These are phyloP conservation scores for Trichoderma koningii DNA, from an alignment of 2,329 filamentous ascomycete species.

Conservation along the genomic window DNA sequence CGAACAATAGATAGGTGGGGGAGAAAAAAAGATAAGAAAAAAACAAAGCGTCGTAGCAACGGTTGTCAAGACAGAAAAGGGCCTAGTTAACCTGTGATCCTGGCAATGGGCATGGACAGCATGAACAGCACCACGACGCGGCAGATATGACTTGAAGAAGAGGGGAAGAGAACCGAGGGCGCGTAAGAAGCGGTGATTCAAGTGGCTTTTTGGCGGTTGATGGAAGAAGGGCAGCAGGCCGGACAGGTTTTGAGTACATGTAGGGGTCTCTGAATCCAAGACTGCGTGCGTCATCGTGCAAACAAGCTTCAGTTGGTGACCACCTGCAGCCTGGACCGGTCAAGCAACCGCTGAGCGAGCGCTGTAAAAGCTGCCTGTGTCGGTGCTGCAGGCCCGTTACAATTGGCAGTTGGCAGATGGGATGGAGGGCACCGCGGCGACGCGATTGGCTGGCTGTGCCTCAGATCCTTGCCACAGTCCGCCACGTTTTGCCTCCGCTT, in stretches of 20 bases:
- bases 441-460: conserved; percentile 12
- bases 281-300: conserved; percentile 25
- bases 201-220: neutral
- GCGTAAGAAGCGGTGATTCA: neutral
- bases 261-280: neutral
- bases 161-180: neutral
- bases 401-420: neutral
- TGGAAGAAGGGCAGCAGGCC: no score
- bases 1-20: neutral
- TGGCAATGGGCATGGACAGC: no score
- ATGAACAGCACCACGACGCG: neutral
- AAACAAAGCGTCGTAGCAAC: conserved; percentile 25
- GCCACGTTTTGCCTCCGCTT: neutral
- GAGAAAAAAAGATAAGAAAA: neutral
- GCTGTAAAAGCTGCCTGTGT: neutral
- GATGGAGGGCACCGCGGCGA: conserved; percentile 5
- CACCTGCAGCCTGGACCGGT: no score
- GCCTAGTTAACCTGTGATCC: neutral
- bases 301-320: conserved; percentile 20
- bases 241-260: neutral
- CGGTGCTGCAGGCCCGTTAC: neutral
- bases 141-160: neutral
- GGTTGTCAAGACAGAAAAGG: conserved; percentile 13
- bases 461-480: conserved; percentile 1
- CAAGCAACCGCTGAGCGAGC: neutral